Evolutionary conservation across 129 eudicot genomes (phyloP), one percentile per base, ranked within the genome.

Genomic region (Helianthus annuus): DNA sequence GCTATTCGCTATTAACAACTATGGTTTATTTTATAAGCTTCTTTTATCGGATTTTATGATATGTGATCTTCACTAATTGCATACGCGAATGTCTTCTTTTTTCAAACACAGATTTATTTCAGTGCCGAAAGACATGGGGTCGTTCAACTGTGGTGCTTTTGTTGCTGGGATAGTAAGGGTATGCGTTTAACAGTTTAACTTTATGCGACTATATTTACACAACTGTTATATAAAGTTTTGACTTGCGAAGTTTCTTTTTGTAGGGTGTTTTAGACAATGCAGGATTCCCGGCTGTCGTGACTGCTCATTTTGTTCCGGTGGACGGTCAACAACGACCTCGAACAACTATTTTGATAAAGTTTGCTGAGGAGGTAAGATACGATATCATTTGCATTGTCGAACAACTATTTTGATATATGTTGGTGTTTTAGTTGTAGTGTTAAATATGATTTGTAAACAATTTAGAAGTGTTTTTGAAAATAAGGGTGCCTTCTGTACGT

Each of bases 61-160:
- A 6, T 36, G 14, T 62, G 36, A 19, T 51, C 42, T 15, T 57
- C 29, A 46, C 68, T 67, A 65, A 8, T 52, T 51, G 12, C 24
- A 44, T 51, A 52, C 49, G 44, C 5, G 1, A 40, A 11, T 49
- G 6, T 39, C 7, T 49, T 22, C 16, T 0, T 51, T 38, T 59
- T 70, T 75, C n/a, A n/a, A 27, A 42, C 77, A 69, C 70, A 95
- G 99, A 76, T 95, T 90, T 82, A 95, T 95, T 36, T 95, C 99
- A n/a, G 82, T 88, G 81, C 99, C 99, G 0, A 95, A 95, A 72
- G 99, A 95, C 75, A 95, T 95, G 99, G 99, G 99, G 4, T 84
- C 96, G n/a, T 95, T 95, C 32, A 95, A 95, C 73, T 95, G 99
- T 62, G 99, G 99, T 70, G 99, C 99, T 64, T 95, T 95, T 86